These are phyloP conservation scores for Neofusicoccum ribis DNA, from an alignment of 2,329 filamentous ascomycete species.

Conservation along the genomic window DNA sequence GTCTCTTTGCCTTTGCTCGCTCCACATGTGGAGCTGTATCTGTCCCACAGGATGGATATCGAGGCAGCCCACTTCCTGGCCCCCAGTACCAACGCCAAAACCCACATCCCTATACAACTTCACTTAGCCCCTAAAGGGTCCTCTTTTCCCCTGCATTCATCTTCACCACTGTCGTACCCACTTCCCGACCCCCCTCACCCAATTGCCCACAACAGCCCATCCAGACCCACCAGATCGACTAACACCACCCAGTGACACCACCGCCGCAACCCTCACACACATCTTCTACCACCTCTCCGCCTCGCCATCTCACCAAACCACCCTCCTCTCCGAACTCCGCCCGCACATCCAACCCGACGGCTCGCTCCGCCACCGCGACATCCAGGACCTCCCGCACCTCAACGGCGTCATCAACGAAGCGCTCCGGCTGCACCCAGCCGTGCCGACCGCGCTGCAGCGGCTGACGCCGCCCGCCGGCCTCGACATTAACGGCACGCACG, in stretches of 20 bases:
- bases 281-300: conserved; percentile 26
- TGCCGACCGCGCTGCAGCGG: conserved; percentile 40
- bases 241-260: conserved; percentile 5
- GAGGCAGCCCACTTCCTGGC: too few relatives aligned
- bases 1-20: too few relatives aligned
- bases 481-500: conserved; percentile 32
- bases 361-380: conserved; percentile 26
- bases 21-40: too few relatives aligned
- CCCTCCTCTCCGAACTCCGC: conserved; percentile 36
- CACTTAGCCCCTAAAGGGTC: too few relatives aligned
- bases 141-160: too few relatives aligned
- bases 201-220: too few relatives aligned
- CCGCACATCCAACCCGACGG: conserved; percentile 25
- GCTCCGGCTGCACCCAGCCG: conserved; percentile 43
- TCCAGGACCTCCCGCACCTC: conserved; percentile 31
- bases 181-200: too few relatives aligned
- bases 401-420: conserved; percentile 47
- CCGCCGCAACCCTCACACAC: conserved; percentile 1
- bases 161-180: too few relatives aligned
- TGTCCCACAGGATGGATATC: too few relatives aligned
- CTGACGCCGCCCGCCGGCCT: conserved; percentile 42
- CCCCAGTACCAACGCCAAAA: too few relatives aligned
- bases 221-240: too few relatives aligned
- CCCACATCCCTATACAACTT: too few relatives aligned
- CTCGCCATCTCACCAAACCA: conserved; percentile 26